Evolutionary conservation across 2,329 filamentous ascomycete species (phyloP), one percentile per base, ranked within the genome.

Genomic region (Neofusicoccum sp.): DNA sequence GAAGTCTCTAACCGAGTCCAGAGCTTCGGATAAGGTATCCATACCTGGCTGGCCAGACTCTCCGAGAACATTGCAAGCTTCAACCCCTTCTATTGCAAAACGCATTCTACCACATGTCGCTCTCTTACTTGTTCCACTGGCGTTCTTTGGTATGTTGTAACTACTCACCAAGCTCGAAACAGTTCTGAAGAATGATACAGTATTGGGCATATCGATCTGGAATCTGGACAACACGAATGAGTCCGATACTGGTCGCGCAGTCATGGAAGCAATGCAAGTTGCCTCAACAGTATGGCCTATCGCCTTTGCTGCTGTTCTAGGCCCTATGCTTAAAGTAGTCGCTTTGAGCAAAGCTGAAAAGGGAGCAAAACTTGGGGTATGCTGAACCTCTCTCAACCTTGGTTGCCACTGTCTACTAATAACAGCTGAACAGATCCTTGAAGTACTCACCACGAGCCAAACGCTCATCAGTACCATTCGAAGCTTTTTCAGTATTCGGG

Each of bases 201-300:
- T 14, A 1, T 28, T 53, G 20, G 33, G 33, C 6, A 4, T 53
- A 4, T 40, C 20, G 2, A 53, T 53, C 1, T 1, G 14, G 1
- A n/a, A 4, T 2, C 20, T 26, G 11, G 20, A 53, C 3, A 20
- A 40, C 2, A 26, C 1, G 0, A 31, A 5, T 28, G 8, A 28
- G 4, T 11, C 14, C 6, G 16, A 38, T 28, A 6, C 3, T 6
- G 41, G 53, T 4, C 31, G 40, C 6, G 16, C 2, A 1, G 28
- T 45, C 3, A 36, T 48, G 6, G 41, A 58, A 14, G 31, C 43
- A 9, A 38, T 31, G 2, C 34, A 48, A 14, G n/a, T 48, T 8
- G 56, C 56, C 6, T 58, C 56, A 16, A 58, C 41, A n/a, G 30
- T 48, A 4, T 58, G 56, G 56, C 56, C 56, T 14, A 58, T 48